phyloP scores from a whole-genome alignment of 2,329 filamentous ascomycete genomes.

The Aphanocladium album region DNA sequence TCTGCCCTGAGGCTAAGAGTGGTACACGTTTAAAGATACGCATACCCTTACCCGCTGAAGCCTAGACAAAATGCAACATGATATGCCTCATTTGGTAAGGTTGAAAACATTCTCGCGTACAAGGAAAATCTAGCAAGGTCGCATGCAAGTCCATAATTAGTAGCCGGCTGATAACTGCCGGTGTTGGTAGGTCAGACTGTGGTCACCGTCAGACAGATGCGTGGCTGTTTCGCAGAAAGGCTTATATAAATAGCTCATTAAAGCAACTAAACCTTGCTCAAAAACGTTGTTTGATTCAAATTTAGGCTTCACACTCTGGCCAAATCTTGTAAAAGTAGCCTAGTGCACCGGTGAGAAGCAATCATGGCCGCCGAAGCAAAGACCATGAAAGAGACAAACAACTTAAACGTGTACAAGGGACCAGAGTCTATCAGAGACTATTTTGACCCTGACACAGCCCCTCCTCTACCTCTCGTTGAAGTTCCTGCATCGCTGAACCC shows the following conservation, averaged over 20 bases:
- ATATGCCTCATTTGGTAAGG: slow-evolving; percentile 3
- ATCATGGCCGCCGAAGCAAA: neutral
- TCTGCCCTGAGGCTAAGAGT: neutral
- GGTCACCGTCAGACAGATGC: neutral
- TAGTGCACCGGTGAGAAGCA: neutral
- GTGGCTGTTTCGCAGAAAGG: neutral
- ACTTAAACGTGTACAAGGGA: slow-evolving; percentile 53
- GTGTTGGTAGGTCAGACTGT: neutral
- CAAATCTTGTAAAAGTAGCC: too few relatives aligned
- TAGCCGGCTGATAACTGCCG: slow-evolving; percentile 3
- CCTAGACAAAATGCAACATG: neutral
- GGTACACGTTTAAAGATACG: neutral
- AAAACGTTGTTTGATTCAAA: neutral
- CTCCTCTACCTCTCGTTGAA: slow-evolving; percentile 58
- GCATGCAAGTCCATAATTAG: slow-evolving; percentile 4
- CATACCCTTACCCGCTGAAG: neutral
- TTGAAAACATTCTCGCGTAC: neutral
- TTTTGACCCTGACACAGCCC: slow-evolving; percentile 53
- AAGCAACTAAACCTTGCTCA: neutral
- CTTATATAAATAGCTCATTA: slow-evolving; percentile 2
- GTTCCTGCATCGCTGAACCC: slow-evolving; percentile 54
- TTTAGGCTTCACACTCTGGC: neutral
- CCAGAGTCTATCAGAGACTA: slow-evolving; percentile 52
- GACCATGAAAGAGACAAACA: slow-evolving; percentile 18
- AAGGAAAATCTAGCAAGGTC: neutral